Conservation (phyloP, 2,329 filamentous ascomycete genomes). For the Alternaria brassicicola region DNA sequence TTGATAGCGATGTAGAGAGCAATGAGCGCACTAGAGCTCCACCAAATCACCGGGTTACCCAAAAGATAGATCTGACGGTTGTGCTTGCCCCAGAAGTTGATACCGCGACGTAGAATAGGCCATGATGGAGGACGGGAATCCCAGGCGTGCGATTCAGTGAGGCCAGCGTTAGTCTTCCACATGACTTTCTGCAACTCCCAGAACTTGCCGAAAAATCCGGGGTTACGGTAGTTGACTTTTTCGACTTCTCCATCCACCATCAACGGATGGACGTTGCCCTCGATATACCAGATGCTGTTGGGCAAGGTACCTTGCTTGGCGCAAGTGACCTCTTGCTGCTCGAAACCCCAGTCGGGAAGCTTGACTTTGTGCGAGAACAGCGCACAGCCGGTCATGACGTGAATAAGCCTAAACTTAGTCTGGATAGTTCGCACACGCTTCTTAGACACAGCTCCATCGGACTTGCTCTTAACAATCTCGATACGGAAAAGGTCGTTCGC, state of each 20-base stretch:
- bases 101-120: conserved; percentile 89
- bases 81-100: conserved; percentile 98
- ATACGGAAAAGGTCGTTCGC: conserved; percentile 95
- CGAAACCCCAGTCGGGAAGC: conserved; percentile 95
- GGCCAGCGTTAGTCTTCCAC: conserved; percentile 97
- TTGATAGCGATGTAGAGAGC: conserved; percentile 82
- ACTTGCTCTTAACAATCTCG: conserved; percentile 92
- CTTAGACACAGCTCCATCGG: conserved; percentile 78
- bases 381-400: conserved; percentile 95
- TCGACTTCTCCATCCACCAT: conserved; percentile 71
- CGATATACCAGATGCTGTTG: conserved; percentile 97
- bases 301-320: conserved; percentile 88
- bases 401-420: conserved; percentile 93
- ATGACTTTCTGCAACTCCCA: conserved; percentile 97
- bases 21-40: conserved; percentile 80
- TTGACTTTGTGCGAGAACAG: conserved; percentile 99
- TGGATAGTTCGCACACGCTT: conserved; percentile 89
- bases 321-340: conserved; percentile 99
- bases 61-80: conserved; percentile 95
- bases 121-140: conserved; percentile 93
- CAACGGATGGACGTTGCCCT: conserved; percentile 83
- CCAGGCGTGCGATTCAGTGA: conserved; percentile 97
- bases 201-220: conserved; percentile 97
- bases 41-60: conserved; percentile 90
- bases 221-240: conserved; percentile 94